A percentile compares a stretch with the other conserved stretches of the same genome.
phyloP scores from a whole-genome alignment of 768 basidiomycete genomes.

The Hygrophoropsis aurantiaca region DNA sequence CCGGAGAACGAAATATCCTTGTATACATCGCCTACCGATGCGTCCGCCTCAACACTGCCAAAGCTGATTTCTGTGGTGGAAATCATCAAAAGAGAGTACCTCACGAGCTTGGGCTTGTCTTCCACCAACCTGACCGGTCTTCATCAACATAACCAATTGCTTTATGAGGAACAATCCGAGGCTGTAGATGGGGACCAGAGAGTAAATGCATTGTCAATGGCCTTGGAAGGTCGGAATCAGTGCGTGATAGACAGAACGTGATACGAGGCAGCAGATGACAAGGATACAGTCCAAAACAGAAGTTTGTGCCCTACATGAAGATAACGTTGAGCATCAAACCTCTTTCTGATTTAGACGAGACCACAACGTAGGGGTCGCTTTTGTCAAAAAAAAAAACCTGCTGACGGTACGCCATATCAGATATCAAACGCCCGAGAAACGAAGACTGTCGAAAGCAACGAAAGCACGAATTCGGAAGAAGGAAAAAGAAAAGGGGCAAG shows the following conservation, averaged over 20 bases:
- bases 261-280: slow-evolving; percentile 4
- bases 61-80: slow-evolving; percentile 77
- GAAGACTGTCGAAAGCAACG: slow-evolving; percentile 58
- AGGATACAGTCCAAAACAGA: slow-evolving; percentile 46
- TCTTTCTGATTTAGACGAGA: slow-evolving; percentile 38
- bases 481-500: slow-evolving; percentile 30
- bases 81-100: slow-evolving; percentile 81
- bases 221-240: slow-evolving; percentile 61
- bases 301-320: slow-evolving; percentile 67
- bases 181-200: slow-evolving; percentile 34
- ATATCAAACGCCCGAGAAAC: slow-evolving; percentile 52
- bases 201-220: slow-evolving; percentile 27
- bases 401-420: slow-evolving; percentile 34
- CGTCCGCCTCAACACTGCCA: slow-evolving; percentile 44
- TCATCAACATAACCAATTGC: slow-evolving; percentile 77
- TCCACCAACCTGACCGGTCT: slow-evolving; percentile 51
- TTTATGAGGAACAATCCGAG: slow-evolving; percentile 35
- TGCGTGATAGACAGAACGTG: slow-evolving; percentile 32
- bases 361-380: slow-evolving; percentile 49
- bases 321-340: slow-evolving; percentile 57
- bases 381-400: neutral
- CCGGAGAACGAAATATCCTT: slow-evolving; percentile 50
- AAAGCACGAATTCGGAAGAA: slow-evolving; percentile 53
- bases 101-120: slow-evolving; percentile 49
- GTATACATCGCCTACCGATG: slow-evolving; percentile 53